Evolutionary conservation across 2,329 filamentous ascomycete genomes (phyloP), one percentile per base, ranked within the genome.

Genomic region (Fusarium hainanense): DNA sequence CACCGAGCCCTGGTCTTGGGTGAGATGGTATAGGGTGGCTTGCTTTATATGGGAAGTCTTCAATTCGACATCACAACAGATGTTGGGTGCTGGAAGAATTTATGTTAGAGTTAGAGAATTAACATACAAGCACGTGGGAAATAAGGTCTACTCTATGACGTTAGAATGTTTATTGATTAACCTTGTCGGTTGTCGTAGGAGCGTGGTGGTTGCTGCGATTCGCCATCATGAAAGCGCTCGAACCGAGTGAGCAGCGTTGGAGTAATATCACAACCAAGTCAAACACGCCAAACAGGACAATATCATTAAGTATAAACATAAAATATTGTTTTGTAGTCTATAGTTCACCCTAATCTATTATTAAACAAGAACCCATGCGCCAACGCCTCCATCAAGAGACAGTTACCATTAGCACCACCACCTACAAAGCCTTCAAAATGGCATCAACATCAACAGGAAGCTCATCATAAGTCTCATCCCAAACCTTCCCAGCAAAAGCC

Each of bases 391-490:
- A 14, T 6, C 2, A n/a, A n/a, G n/a, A 23, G 0, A 18, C 2
- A 21, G 20, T n/a, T 5, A 34, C 21, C 1, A n/a, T 1, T 10
- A 21, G 21, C 21, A 21, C 21, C 14, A 34, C 10, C 18, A 10
- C 34, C 14, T 50, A 72, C 23, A 73, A 18, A 6, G 65, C 69
- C 12, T 58, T 46, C 5, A 73, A 16, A 21, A 71, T 68, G 2
- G 47, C 58, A n/a, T 74, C 52, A 9, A 74, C 25, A 23, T 73
- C 54, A 20, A 74, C 76, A 67, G 73, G 74, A n/a, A 81, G 74
- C 32, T 79, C 77, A 4, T 68, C 54, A 48, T 82, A 58, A 9
- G 80, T 82, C 66, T 82, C 80, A 1, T 76, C 66, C 82, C 81
- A 85, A 4, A 83, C 55, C 18, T 71, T 72, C 4, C 82, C 74